These are phyloP conservation scores for Calonectria ilicicola DNA, from an alignment of 2,329 filamentous ascomycete genomes.

Conservation along the genomic window DNA sequence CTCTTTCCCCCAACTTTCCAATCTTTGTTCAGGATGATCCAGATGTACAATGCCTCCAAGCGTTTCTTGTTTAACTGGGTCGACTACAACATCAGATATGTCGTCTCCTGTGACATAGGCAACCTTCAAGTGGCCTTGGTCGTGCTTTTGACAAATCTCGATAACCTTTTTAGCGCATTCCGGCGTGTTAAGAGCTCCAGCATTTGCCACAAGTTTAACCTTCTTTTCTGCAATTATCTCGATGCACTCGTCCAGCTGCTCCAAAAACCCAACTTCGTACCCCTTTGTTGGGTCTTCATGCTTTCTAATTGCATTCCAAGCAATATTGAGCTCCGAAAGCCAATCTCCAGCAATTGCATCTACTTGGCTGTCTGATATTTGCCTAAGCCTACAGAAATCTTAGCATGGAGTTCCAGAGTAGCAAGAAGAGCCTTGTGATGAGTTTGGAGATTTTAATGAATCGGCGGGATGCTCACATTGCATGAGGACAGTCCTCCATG, in stretches of 20 bases:
- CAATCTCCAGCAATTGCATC: conserved; percentile 16
- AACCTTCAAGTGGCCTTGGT: conserved; percentile 1
- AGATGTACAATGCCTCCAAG: conserved; percentile 16
- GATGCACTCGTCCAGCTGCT: conserved; percentile 12
- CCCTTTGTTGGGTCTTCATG: conserved; percentile 13
- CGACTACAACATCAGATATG: background rate
- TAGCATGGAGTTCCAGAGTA: background rate
- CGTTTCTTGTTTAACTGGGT: background rate
- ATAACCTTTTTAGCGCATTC: background rate
- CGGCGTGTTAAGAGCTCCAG: conserved; percentile 13
- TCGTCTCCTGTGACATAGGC: conserved; percentile 10
- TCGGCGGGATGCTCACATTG: too few relatives aligned
- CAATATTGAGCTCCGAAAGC: conserved; percentile 17
- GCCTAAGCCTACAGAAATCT: background rate
- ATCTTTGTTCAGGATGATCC: background rate
- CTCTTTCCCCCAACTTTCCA: background rate
- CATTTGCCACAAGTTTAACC: conserved; percentile 10
- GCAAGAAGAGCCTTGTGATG: too few relatives aligned
- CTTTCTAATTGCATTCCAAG: conserved; percentile 16
- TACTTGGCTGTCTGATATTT: conserved; percentile 2
- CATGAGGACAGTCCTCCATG: too few relatives aligned
- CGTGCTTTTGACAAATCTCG: conserved; percentile 3
- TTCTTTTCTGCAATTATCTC: conserved; percentile 4
- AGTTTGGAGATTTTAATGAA: too few relatives aligned
- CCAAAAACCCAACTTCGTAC: conserved; percentile 11